phyloP scores from a whole-genome alignment of 2,329 filamentous ascomycete species.

The Cyanodermella asteris region DNA sequence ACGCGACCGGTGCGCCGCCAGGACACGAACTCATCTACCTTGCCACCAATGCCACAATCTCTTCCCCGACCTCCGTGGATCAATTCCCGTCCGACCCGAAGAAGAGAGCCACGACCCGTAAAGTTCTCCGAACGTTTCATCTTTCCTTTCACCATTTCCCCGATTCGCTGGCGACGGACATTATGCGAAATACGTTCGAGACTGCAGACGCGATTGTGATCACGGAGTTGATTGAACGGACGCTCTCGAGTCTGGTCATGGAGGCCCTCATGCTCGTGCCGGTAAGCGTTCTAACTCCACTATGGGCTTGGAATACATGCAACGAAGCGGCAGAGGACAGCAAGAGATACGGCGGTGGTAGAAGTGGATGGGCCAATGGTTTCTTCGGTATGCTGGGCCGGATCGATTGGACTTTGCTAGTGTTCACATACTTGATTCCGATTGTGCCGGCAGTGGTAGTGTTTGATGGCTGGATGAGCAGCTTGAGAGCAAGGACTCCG shows the following conservation, averaged over 20 bases:
- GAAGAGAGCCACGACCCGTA: slow-evolving; percentile 17
- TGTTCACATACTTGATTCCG: slow-evolving; percentile 42
- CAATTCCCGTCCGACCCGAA: slow-evolving; percentile 15
- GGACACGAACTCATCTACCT: slow-evolving; percentile 21
- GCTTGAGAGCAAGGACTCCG: slow-evolving; percentile 40
- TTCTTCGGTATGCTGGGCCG: no score
- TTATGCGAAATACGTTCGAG: slow-evolving; percentile 39
- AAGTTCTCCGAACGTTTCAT: slow-evolving; percentile 43
- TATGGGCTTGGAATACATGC: no score
- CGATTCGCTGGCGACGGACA: slow-evolving; percentile 33
- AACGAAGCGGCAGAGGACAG: no score
- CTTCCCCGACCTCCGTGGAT: slow-evolving; percentile 6
- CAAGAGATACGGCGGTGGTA: no score
- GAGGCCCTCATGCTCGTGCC: slow-evolving; percentile 21
- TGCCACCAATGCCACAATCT: slow-evolving; percentile 1
- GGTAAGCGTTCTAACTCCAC: no score
- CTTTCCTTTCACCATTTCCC: slow-evolving; percentile 54
- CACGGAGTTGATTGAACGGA: slow-evolving; percentile 50
- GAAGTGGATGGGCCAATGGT: no score
- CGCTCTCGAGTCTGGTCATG: slow-evolving; percentile 29
- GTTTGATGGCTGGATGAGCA: slow-evolving; percentile 45
- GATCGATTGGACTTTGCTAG: no score
- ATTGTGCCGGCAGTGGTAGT: slow-evolving; percentile 44
- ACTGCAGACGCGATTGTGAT: slow-evolving; percentile 47
- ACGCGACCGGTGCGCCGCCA: slow-evolving; percentile 39